Percentiles rank a stretch among this genome's conserved stretches.
These are phyloP conservation scores for Linum trigynum DNA, from an alignment of 345 rosid genomes.

Conservation along the genomic window DNA sequence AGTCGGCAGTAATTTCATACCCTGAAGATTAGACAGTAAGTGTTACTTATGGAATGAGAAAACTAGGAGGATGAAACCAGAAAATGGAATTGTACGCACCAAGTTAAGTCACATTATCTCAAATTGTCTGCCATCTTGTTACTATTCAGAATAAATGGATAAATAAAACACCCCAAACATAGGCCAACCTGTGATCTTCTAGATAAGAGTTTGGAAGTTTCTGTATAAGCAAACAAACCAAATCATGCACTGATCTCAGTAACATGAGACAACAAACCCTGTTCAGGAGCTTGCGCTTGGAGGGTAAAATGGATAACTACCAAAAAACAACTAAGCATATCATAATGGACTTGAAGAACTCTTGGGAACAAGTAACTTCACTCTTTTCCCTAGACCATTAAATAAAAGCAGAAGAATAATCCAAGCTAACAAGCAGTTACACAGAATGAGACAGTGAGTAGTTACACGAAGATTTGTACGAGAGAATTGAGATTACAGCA, in stretches of 20 bases:
- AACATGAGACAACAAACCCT: background rate
- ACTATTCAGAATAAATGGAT: background rate
- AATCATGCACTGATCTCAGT: background rate
- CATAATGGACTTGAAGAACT: too few species aligned
- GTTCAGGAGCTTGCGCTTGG: background rate
- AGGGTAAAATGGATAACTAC: background rate
- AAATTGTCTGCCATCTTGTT: background rate
- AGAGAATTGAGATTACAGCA: conserved; percentile 7
- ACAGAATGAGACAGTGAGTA: background rate
- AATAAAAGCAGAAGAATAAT: background rate
- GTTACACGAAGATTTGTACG: background rate
- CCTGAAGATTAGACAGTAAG: conserved; percentile 28
- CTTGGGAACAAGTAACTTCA: too few species aligned
- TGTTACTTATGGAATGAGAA: background rate
- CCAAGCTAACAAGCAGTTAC: background rate
- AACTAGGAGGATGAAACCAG: background rate
- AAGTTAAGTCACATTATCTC: background rate
- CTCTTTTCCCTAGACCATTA: too few species aligned
- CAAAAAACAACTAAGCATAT: background rate
- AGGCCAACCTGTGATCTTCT: background rate
- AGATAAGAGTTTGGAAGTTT: background rate
- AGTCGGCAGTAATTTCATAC: conserved; percentile 66
- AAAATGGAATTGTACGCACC: background rate
- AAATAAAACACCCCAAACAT: background rate
- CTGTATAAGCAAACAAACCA: background rate